Conservation (phyloP, 2,329 filamentous ascomycete genomes). For the Aspergillus quadrilineatus region DNA sequence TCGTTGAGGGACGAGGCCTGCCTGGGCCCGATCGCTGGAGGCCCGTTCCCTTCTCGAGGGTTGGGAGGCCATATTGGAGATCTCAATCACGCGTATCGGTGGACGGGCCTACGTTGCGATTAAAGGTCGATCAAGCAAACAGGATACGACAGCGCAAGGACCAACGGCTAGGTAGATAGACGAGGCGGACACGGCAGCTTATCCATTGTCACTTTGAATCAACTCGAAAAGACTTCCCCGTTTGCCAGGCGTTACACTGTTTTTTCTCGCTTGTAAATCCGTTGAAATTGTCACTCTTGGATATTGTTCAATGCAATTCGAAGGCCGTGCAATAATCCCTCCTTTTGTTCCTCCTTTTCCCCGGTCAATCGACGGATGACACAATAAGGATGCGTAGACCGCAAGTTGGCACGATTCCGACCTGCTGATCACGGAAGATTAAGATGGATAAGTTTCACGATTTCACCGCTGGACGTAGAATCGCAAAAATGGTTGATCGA, state of each 20-base stretch:
- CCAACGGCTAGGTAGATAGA: constrained; percentile 31
- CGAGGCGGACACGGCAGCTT: constrained; percentile 27
- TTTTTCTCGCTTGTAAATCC: constrained; percentile 4
- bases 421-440: not conserved
- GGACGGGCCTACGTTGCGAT: constrained; percentile 13
- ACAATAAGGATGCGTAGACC: constrained; percentile 3
- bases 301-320: not conserved
- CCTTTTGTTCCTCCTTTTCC: constrained; percentile 7
- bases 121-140: constrained; percentile 21
- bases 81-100: constrained; percentile 15
- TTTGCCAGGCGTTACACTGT: not conserved
- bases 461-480: constrained; percentile 1
- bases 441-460: constrained; percentile 1
- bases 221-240: constrained; percentile 8
- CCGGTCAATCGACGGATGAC: constrained; percentile 5
- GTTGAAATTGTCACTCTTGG: not conserved
- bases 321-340: not conserved
- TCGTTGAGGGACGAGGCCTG: constrained; percentile 26
- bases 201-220: constrained; percentile 34
- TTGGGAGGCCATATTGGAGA: constrained; percentile 29
- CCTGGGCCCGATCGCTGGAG: constrained; percentile 33
- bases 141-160: constrained; percentile 24
- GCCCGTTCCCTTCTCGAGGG: constrained; percentile 31
- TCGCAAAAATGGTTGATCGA: constrained; percentile 8
- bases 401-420: constrained; percentile 7